Base-by-base conservation (phyloP, 2,329 filamentous ascomycete genomes). In the Aspergillus flavus region DNA sequence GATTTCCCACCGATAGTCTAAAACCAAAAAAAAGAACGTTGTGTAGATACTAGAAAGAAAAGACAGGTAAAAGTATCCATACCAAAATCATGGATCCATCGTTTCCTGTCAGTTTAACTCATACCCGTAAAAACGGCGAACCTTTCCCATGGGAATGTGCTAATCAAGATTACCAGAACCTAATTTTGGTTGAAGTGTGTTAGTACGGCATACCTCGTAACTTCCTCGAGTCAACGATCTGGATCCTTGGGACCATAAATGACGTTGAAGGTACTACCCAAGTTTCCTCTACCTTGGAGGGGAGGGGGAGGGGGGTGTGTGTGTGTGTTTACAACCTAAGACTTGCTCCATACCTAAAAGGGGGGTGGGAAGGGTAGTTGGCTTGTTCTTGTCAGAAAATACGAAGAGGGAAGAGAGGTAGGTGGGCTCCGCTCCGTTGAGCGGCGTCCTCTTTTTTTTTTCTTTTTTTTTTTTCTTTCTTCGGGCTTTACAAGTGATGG, bases 401-500 rank as follows among this genome's bases (percentile, higher is more conserved):
- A 57, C 34, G 56, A 41, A 45, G 43, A 28, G 21, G 16, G 36
- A 9, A 9, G 4, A 28, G 26, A 28, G 26, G 26, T 28, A 28
- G 16, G 39, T 41, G 39, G 43, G 56, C 21, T 19, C 39, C 19
- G 54, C 23, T 50, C 59, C 46, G 66, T 68, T 66, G 63, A 66
- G 30, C 60, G 62, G 61, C 63, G 43, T 64, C 65, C 58, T 39
- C 2, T 41, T 10, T n/a, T n/a, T 39, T 6, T 41, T 10, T n/a
- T n/a, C 54, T 59, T 61, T 10, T 41, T 3, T 9, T 19, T 58
- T 59, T 59, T 36, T 16, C 14, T 36, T 16, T 56, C 59, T 26
- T 67, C 66, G 66, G 67, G 67, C 53, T 67, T 67, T 61, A 68
- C 48, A 9, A 41, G 39, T n/a, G 39, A 41, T 7, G 9, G 16